A percentile compares a stretch with the other conserved stretches of the same genome.
phyloP scores from a whole-genome alignment of 2,329 filamentous ascomycete genomes.

The Nigrospora sphaerica region DNA sequence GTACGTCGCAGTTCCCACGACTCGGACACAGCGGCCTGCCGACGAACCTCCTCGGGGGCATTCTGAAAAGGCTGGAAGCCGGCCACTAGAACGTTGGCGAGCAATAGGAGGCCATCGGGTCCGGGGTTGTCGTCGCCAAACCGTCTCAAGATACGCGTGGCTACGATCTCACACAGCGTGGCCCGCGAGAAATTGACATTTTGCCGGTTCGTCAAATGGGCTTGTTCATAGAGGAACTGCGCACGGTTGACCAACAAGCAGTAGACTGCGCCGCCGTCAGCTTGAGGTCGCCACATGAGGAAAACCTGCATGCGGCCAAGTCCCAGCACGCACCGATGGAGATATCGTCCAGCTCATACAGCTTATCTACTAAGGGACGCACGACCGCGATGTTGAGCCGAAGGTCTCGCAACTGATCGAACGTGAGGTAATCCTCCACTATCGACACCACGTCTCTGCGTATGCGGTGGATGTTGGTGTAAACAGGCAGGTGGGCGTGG shows the following conservation, averaged over 20 bases:
- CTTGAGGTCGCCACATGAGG: background rate
- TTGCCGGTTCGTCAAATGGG: slow-evolving; percentile 67
- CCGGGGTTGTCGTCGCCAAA: slow-evolving; percentile 74
- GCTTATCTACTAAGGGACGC: slow-evolving; percentile 73
- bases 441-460: slow-evolving; percentile 56
- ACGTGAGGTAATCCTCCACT: slow-evolving; percentile 56
- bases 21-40: slow-evolving; percentile 44
- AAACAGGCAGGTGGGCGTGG: slow-evolving; percentile 61
- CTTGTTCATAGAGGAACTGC: slow-evolving; percentile 73
- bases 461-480: slow-evolving; percentile 70
- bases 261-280: slow-evolving; percentile 49
- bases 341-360: slow-evolving; percentile 73
- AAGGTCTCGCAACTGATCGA: slow-evolving; percentile 72
- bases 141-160: slow-evolving; percentile 67
- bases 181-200: slow-evolving; percentile 76
- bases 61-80: slow-evolving; percentile 84
- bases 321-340: slow-evolving; percentile 52
- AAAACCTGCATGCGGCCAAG: background rate
- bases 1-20: slow-evolving; percentile 48
- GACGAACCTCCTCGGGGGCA: slow-evolving; percentile 60
- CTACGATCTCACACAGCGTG: slow-evolving; percentile 72
- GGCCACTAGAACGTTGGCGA: slow-evolving; percentile 74
- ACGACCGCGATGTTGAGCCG: slow-evolving; percentile 77
- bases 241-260: slow-evolving; percentile 76
- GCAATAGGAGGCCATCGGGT: slow-evolving; percentile 60